A percentile compares a stretch with the other conserved stretches of the same genome.
Conservation (phyloP, 768 basidiomycete species). For the Russula sp. region DNA sequence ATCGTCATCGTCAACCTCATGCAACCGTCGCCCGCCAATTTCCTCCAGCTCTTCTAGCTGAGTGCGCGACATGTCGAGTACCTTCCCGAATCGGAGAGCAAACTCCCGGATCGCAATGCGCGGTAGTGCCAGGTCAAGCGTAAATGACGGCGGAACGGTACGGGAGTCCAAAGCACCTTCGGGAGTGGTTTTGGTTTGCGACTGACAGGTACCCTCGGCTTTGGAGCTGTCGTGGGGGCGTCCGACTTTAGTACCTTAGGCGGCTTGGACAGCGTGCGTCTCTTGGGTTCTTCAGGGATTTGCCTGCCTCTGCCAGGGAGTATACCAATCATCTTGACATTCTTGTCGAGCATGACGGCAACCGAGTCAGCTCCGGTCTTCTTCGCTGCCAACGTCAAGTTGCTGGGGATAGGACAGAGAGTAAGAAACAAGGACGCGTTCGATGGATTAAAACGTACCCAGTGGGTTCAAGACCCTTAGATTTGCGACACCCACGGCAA, state of each 20-base stretch:
- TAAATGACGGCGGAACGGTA: slow-evolving; percentile 43
- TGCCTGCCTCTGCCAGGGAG: slow-evolving; percentile 35
- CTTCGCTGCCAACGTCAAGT: slow-evolving; percentile 41
- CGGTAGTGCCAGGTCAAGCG: slow-evolving; percentile 49
- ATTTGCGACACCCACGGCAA: slow-evolving; percentile 62
- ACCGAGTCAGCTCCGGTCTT: slow-evolving; percentile 42
- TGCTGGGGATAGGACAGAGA: slow-evolving; percentile 34
- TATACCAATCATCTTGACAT: slow-evolving; percentile 37
- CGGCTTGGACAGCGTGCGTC: slow-evolving; percentile 31
- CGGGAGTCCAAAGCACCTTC: slow-evolving; percentile 51
- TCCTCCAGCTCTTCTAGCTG: slow-evolving; percentile 57
- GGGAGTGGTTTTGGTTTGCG: slow-evolving; percentile 40
- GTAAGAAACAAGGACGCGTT: background rate
- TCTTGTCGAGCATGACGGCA: slow-evolving; percentile 39
- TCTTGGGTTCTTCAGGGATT: slow-evolving; percentile 20
- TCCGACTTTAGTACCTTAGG: slow-evolving; percentile 27
- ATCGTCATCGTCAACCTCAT: slow-evolving; percentile 45
- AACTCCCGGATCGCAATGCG: slow-evolving; percentile 78
- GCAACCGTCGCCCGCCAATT: slow-evolving; percentile 38
- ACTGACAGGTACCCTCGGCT: slow-evolving; percentile 22
- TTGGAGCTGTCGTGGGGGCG: slow-evolving; percentile 17
- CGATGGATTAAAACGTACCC: slow-evolving; percentile 46
- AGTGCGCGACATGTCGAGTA: slow-evolving; percentile 54
- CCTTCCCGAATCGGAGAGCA: slow-evolving; percentile 55
- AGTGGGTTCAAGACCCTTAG: slow-evolving; percentile 55